Conservation (phyloP, 495 filamentous ascomycete genomes). For the Jackrogersella multiformis region DNA sequence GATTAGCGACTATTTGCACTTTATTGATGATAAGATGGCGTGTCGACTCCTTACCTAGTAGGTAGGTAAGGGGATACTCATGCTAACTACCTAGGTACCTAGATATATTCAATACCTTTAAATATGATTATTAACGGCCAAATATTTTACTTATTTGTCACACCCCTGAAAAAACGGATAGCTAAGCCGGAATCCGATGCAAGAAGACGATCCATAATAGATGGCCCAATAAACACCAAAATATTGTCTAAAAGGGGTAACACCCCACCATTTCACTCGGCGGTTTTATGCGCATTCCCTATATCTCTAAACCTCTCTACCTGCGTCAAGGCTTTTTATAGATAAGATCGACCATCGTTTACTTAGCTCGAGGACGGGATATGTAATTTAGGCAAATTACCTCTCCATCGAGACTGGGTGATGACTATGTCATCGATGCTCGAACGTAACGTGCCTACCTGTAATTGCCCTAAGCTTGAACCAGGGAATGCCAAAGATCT, state of each 20-base stretch:
- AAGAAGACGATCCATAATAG: conserved; percentile 14
- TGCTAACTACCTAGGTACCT: too few relatives aligned
- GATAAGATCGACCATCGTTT: conserved; percentile 30
- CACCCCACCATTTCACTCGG: conserved; percentile 28
- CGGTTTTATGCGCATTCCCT: conserved; percentile 18
- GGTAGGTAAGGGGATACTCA: too few relatives aligned
- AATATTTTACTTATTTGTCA: too few relatives aligned
- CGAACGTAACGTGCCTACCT: conserved; percentile 6
- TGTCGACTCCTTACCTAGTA: too few relatives aligned
- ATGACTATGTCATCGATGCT: conserved; percentile 22
- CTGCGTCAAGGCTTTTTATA: conserved; percentile 18
- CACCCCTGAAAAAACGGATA: too few relatives aligned
- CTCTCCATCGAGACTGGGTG: conserved; percentile 1
- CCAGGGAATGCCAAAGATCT: conserved; percentile 14
- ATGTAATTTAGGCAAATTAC: conserved; percentile 39
- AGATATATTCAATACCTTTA: too few relatives aligned
- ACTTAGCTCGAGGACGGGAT: conserved; percentile 16
- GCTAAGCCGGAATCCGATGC: conserved; percentile 33
- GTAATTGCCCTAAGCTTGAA: background rate
- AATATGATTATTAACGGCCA: too few relatives aligned
- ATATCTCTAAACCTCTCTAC: conserved; percentile 23
- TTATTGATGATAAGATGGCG: too few relatives aligned
- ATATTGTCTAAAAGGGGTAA: conserved; percentile 23
- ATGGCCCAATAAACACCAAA: conserved; percentile 19
- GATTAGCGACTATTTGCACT: too few relatives aligned